Conservation (phyloP, 305 asterid genomes). For the Fraxinus xanthoxyloides region DNA sequence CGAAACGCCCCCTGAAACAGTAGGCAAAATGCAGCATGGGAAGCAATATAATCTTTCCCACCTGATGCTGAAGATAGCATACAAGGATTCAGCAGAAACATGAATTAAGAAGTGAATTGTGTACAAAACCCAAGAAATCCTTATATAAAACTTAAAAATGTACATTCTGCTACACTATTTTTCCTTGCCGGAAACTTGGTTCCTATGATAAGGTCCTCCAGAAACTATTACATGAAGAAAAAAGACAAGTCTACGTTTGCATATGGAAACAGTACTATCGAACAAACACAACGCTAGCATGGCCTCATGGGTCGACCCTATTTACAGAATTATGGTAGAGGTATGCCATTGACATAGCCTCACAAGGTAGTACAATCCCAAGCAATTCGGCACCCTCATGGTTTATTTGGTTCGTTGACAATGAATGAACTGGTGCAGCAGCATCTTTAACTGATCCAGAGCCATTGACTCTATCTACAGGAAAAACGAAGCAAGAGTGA, state of each 20-base stretch:
- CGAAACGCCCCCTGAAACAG: not conserved
- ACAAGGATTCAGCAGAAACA: not conserved
- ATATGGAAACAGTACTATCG: slow-evolving; percentile 22
- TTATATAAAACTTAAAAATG: slow-evolving; percentile 20
- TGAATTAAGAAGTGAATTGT: slow-evolving; percentile 22
- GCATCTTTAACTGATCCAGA: not conserved
- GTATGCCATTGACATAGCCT: slow-evolving; percentile 23
- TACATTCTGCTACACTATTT: slow-evolving; percentile 28
- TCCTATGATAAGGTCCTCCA: too few relatives aligned
- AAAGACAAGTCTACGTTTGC: slow-evolving; percentile 17
- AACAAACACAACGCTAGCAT: slow-evolving; percentile 28
- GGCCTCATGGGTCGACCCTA: slow-evolving; percentile 31
- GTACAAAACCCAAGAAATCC: slow-evolving; percentile 28
- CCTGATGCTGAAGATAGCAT: not conserved
- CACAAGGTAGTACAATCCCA: slow-evolving; percentile 26
- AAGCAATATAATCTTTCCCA: not conserved
- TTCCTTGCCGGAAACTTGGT: slow-evolving; percentile 21
- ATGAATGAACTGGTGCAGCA: slow-evolving; percentile 27
- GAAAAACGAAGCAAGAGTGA: not conserved
- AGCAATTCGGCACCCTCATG: slow-evolving; percentile 21
- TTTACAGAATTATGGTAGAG: slow-evolving; percentile 37
- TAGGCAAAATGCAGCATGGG: not conserved
- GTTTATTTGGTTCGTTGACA: slow-evolving; percentile 22
- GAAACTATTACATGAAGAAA: slow-evolving; percentile 24
- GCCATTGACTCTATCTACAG: slow-evolving; percentile 15